phyloP scores from a whole-genome alignment of 2,329 filamentous ascomycete genomes.

The Blumeriella jaapii region DNA sequence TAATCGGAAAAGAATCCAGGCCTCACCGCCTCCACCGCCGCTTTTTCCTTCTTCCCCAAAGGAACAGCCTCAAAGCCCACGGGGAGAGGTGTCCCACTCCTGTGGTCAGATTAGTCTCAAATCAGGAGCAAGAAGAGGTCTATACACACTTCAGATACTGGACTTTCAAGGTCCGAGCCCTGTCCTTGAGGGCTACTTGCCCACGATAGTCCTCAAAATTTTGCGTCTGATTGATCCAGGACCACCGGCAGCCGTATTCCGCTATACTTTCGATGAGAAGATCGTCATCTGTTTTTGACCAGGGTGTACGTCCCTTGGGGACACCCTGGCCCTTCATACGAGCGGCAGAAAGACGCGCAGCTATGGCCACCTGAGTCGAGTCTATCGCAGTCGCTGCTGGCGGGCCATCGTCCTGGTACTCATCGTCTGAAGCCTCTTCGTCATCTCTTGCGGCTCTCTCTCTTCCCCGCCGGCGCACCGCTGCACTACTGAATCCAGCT shows the following conservation, averaged over 20 bases:
- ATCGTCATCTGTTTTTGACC: constrained; percentile 30
- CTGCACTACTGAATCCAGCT: constrained; percentile 13
- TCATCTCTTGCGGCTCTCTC: background rate
- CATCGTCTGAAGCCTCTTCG: background rate
- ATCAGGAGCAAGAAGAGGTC: background rate
- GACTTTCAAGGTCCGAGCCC: constrained; percentile 41
- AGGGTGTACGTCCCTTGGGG: constrained; percentile 19
- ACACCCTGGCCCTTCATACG: background rate
- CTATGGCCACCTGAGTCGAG: no score
- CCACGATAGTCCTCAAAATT: constrained; percentile 23
- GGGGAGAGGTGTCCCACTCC: constrained; percentile 26
- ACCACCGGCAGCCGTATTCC: constrained; percentile 34
- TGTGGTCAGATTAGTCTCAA: constrained; percentile 6
- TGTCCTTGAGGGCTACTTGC: constrained; percentile 44
- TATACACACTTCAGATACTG: constrained; percentile 32
- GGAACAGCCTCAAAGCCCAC: constrained; percentile 32
- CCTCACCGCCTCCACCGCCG: no score
- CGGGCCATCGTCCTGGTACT: constrained; percentile 1
- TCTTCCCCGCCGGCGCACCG: constrained; percentile 1
- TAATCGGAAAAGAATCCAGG: background rate
- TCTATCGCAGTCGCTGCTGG: constrained; percentile 7
- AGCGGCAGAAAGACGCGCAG: constrained; percentile 3
- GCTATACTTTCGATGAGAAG: constrained; percentile 39
- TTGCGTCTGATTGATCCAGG: constrained; percentile 32
- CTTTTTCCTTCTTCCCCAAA: constrained; percentile 31